phyloP scores from a whole-genome alignment of 768 basidiomycete species.

The Tulasnella calospora region DNA sequence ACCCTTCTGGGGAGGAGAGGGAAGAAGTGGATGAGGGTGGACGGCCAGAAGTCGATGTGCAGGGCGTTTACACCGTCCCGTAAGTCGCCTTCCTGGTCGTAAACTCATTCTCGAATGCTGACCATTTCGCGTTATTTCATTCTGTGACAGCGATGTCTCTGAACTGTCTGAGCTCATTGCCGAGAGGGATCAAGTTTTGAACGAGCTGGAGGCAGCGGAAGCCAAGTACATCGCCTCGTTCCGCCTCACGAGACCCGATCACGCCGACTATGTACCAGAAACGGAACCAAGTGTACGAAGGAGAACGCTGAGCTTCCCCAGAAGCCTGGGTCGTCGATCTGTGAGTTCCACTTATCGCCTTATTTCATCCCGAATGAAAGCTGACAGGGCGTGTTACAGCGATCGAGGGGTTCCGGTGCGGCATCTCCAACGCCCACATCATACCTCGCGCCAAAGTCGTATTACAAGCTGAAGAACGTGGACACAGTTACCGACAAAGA shows the following conservation, averaged over 20 bases:
- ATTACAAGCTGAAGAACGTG: slow-evolving; percentile 65
- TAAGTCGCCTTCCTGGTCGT: slow-evolving; percentile 36
- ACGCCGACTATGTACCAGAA: background rate
- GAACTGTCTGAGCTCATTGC: slow-evolving; percentile 63
- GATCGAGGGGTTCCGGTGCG: slow-evolving; percentile 32
- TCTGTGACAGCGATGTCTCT: slow-evolving; percentile 57
- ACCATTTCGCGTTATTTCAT: background rate
- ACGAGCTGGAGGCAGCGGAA: slow-evolving; percentile 75
- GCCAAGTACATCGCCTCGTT: slow-evolving; percentile 73
- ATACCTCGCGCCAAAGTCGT: slow-evolving; percentile 73
- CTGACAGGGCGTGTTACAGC: background rate
- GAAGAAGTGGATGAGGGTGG: slow-evolving; percentile 39
- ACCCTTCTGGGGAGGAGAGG: background rate
- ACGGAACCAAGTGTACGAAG: background rate
- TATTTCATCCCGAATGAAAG: background rate
- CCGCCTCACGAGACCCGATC: slow-evolving; percentile 44
- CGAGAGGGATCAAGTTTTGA: slow-evolving; percentile 70
- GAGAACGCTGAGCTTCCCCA: background rate
- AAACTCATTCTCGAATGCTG: background rate
- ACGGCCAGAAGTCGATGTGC: slow-evolving; percentile 57
- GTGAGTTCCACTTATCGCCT: background rate
- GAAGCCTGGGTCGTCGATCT: slow-evolving; percentile 34
- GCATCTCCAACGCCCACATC: slow-evolving; percentile 58
- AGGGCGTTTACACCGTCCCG: slow-evolving; percentile 71
- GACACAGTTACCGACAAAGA: slow-evolving; percentile 57